phyloP scores from a whole-genome alignment of 148 eudicot genomes.

The Fagopyrum tataricum region DNA sequence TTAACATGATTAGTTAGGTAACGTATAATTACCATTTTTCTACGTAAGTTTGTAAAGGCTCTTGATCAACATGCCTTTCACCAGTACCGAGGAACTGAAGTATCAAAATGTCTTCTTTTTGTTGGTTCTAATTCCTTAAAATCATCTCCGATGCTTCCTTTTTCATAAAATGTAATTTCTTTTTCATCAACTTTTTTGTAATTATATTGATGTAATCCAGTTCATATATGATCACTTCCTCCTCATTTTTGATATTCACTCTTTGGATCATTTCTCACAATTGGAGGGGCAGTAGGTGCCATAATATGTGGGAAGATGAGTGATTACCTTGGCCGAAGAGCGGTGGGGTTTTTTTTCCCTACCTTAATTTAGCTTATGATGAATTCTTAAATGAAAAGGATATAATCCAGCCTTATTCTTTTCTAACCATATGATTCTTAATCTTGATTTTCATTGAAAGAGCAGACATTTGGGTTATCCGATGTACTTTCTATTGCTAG shows the following conservation, averaged over 20 bases:
- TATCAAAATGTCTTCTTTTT: too few species aligned
- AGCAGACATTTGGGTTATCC: slow-evolving; percentile 21
- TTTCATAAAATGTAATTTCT: too few species aligned
- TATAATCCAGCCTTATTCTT: background rate
- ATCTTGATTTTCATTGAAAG: background rate
- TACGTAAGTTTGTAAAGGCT: too few species aligned
- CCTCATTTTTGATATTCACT: slow-evolving; percentile 27
- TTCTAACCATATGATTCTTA: background rate
- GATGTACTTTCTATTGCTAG: slow-evolving; percentile 20
- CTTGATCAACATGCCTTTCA: too few species aligned
- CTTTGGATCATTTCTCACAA: slow-evolving; percentile 23
- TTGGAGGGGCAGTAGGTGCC: slow-evolving; percentile 27
- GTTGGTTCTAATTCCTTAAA: too few species aligned
- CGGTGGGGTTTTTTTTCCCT: slow-evolving; percentile 17
- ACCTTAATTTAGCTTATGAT: too few species aligned
- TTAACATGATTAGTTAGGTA: too few species aligned
- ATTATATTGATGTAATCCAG: background rate
- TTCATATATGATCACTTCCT: background rate
- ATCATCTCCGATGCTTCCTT: too few species aligned
- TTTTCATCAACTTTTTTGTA: background rate
- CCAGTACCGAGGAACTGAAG: too few species aligned
- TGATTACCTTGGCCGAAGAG: slow-evolving; percentile 31
- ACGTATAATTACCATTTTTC: too few species aligned
- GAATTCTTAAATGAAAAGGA: background rate
- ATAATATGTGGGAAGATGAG: slow-evolving; percentile 24